Evolutionary conservation across 192 early-diverging fungal genomes (phyloP).

Genomic region (Phycomyces blakesleeanus): DNA sequence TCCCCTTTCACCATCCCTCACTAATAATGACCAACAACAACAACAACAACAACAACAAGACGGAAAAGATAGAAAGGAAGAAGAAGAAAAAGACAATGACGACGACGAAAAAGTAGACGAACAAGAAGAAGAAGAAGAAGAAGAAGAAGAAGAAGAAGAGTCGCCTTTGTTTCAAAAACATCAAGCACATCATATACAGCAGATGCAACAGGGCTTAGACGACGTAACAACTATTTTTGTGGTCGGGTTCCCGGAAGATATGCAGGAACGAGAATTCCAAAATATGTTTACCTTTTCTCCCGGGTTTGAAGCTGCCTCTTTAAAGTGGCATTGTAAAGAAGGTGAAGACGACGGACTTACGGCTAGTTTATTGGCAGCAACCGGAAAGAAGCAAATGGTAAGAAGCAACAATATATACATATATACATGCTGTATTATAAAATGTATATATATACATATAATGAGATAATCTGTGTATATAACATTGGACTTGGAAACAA

Average conservation of each 20-base stretch:
- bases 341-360: constrained; percentile 56
- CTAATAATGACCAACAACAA: neutral
- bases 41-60: no score
- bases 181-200: no score
- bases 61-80: no score
- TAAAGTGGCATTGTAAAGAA: constrained; percentile 82
- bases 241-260: constrained; percentile 99
- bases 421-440: no score
- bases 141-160: no score
- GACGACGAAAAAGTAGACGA: no score
- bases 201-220: constrained; percentile 46
- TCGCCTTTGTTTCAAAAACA: constrained; percentile 13
- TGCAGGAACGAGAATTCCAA: constrained; percentile 98
- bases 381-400: constrained; percentile 31
- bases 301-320: constrained; percentile 96
- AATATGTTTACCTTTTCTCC: constrained; percentile 99
- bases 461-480: no score
- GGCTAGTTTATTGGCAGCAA: neutral
- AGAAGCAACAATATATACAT: neutral
- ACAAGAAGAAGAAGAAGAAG: no score
- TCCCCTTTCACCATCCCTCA: constrained; percentile 16
- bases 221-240: constrained; percentile 99
- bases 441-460: no score
- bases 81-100: no score
- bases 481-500: no score